Base-by-base conservation (phyloP, 2,329 filamentous ascomycete species). In the Sporothrix mexicana region DNA sequence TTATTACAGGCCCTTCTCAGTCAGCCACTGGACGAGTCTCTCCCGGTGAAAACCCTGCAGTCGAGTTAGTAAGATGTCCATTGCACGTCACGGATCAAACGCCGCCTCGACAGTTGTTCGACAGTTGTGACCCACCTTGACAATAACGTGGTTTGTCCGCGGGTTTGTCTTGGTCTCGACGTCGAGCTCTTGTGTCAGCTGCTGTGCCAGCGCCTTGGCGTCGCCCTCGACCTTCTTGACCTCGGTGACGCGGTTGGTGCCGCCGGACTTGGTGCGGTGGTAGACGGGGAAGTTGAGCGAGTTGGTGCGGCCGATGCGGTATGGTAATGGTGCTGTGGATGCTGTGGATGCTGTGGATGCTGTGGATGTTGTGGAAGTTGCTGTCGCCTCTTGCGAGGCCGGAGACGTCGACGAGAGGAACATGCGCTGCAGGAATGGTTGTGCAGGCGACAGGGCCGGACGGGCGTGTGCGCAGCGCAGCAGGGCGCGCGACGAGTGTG, bases 221-320 rank as follows among this genome's bases (percentile, higher is more conserved):
- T 97, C 88, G 17, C 96, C 96, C 73, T 93, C 90, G 68, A 95
- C 87, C 82, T 93, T 94, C 80, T 94, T 92, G 72, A 99, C 83
- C 72, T 89, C 82, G 5, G 95, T 97, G 78, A 92, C 82, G 77
- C 90, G 88, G 79, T 90, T 86, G 76, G 93, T 96, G 15, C 93
- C 93, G 70, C 94, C 94, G 13, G 89, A 86, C 83, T 93, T 95
- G 76, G 83, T 84, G 76, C 90, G 85, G 17, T 90, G 85, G 83
- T 98, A 99, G 61, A 98, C 88, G 30, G 93, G 90, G 2, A 96
- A 84, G 76, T 93, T 89, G 66, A 90, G 88, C 51, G 88, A 91
- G 0, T 85, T 83, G 2, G 93, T 95, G 74, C 94, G 91, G 69
- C 85, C 85, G 76, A 98, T 87, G 77, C 90, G 87, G 84, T 94